Base-by-base conservation (phyloP, 768 basidiomycete species). In the Suillus ampliporus region DNA sequence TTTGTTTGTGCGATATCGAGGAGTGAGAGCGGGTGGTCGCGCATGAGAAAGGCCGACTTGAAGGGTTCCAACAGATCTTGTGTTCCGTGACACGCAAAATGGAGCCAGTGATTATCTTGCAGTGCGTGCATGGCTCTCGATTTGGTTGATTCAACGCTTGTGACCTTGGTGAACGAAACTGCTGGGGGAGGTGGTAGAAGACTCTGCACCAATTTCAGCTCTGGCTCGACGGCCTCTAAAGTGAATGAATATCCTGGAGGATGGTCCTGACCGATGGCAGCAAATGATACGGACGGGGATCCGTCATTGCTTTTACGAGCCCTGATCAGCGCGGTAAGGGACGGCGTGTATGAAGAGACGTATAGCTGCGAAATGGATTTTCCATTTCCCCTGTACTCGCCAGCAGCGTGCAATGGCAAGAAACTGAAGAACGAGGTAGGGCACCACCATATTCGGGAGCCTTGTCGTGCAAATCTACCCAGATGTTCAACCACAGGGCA, bases 1-100 rank as follows among this genome's bases (percentile, higher is more conserved):
- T 58, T 48, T 4, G 15, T 17, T 17, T 58, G 35, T 10, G 51
- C 31, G 48, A 62, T 62, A 28, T 62, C 61, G 4, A 62, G 31
- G 2, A 62, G 47, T 5, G 37, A 43, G 15, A 58, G 44, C 19
- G 38, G 56, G 0, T 48, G 40, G 34, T 57, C 37, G 10, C 40
- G 15, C 61, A 62, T 57, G 1, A 58, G 38, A 47, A 2, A 37
- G 26, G 34, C 40, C 47, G 61, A 58, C 14, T 67, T 37, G 51
- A 69, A 66, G 9, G 70, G 69, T 23, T 65, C 52, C 31, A 5
- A 34, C 4, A 44, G 4, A 13, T 58, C 37, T 31, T 62, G 62
- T 8, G 15, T 44, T 3, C 62, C 71, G 54, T 72, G 71, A 38
- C 69, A 70, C 1, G 66, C 64, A 48, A 71, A 62, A 51, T 71